Percentiles rank a stretch among this genome's conserved stretches.
Conservation (phyloP, 2,329 filamentous ascomycete species). For the Talaromyces atroroseus region DNA sequence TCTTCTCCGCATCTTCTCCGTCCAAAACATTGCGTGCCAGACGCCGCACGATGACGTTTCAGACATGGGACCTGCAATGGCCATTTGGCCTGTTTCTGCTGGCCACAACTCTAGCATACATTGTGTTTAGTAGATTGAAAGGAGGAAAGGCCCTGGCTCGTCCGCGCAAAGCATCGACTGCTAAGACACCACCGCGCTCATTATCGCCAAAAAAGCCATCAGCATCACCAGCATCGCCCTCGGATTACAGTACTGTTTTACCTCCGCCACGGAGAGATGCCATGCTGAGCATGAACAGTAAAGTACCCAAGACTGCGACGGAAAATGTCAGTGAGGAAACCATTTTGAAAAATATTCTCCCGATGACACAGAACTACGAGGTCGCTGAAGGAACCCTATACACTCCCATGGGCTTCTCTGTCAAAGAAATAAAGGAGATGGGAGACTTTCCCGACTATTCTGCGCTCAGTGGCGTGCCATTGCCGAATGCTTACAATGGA, state of each 20-base stretch:
- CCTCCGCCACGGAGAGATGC: conserved; percentile 50
- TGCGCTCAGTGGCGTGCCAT: conserved; percentile 65
- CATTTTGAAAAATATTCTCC: conserved; percentile 31
- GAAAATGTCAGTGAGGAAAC: conserved; percentile 26
- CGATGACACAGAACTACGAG: conserved; percentile 38
- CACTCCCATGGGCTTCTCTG: conserved; percentile 64
- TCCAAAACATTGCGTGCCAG: neutral
- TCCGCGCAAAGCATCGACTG: conserved; percentile 41
- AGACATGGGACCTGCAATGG: conserved; percentile 16
- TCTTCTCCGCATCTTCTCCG: neutral
- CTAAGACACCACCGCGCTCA: conserved; percentile 50
- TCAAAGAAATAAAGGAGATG: conserved; percentile 62
- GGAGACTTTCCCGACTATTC: conserved; percentile 79
- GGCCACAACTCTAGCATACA: conserved; percentile 21
- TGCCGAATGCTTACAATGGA: conserved; percentile 57
- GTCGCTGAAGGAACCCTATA: conserved; percentile 39
- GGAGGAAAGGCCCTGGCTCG: conserved; percentile 36
- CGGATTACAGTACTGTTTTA: conserved; percentile 43
- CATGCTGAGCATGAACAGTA: conserved; percentile 31
- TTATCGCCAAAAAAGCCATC: conserved; percentile 43
- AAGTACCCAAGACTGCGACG: conserved; percentile 16
- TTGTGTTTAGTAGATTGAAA: conserved; percentile 26
- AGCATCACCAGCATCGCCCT: conserved; percentile 19
- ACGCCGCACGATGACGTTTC: neutral
- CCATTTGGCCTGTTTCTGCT: conserved; percentile 20